Evolutionary conservation across 164 flowering plant species (phyloP), one percentile per base, ranked within the genome.

Genomic region (Amborella trichopoda): DNA sequence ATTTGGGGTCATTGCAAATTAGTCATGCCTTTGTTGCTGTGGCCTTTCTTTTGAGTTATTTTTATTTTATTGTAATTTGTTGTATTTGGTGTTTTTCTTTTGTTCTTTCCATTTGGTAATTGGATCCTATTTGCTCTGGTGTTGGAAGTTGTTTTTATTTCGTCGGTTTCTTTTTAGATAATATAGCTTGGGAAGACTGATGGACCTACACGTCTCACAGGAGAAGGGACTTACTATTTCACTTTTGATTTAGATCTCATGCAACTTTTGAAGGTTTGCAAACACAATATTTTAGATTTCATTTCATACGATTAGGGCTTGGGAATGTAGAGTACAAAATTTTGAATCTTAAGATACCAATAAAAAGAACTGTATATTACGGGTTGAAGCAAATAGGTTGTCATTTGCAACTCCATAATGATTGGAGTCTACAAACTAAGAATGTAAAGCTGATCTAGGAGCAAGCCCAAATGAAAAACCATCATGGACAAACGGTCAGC

Each of bases 191-290:
- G 99, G 48, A 82, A 77, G 71, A 96, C 99, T 50, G 88, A 82
- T 67, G 99, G 99, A 0, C 95, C 94, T 42, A 74, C 94, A 33
- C 87, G 99, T 67, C 99, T 87, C 56, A 84, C 96, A 13, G 96
- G 96, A 1, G 40, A 86, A 4, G 95, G 82, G 46, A 91, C 96
- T 3, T 91, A 95, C 72, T 88, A 87, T 61, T 91, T 67, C 44
- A 53, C 75, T 40, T 77, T 93, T 6, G 77, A 72, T 19, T 40
- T 56, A 55, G 78, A 74, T 56, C 30, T 46, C 16, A 44, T 77
- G 32, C 63, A 70, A 9, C 38, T 56, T 26, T 45, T 58, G 28
- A 49, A 77, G 88, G 90, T 82, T 21, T 44, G 30, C 24, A 27
- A 6, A 50, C 41, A 52, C 25, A 28, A 17, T 19, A 48, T 18